Base-by-base conservation (phyloP, 768 basidiomycete genomes). In the Xanthoconium purpureum region DNA sequence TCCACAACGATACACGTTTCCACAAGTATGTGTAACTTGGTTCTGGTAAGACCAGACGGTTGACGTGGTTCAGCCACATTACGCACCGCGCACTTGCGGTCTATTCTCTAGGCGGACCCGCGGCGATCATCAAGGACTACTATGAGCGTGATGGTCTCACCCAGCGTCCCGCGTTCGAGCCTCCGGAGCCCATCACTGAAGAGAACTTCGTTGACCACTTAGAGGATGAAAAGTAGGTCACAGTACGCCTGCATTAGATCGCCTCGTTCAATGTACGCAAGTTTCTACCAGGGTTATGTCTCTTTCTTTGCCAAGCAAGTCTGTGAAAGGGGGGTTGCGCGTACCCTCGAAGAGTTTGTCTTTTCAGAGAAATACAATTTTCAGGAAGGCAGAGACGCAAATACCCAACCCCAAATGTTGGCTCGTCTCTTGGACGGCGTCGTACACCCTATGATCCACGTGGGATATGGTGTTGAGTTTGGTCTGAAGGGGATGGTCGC, bases 381-480 rank as follows among this genome's bases (percentile, higher is more conserved):
- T 18, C 58, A 43, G 43, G 11, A 59, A 20, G 67, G 60, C 30
- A 56, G 54, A 28, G 48, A 62, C 18, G 50, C 32, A 3, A 43
- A 36, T 0, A 6, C 54, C 3, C 76, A 80, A 29, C 83, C 81
- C 0, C 70, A 77, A 52, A 83, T 89, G 81, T 64, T 88, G 6
- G 74, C 69, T 49, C 79, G 84, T 15, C 74, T 83, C 52, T 20
- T 59, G 14, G 71, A 75, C 0, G 82, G 78, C 0, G 60, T 89
- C 18, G 10, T 88, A 3, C 88, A 89, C 60, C 78, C 87, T 0
- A 47, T 87, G 52, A 88, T 89, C 42, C 84, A 88, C 61, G 60
- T 72, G 6, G 86, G 84, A 3, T 79, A 83, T 60, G 88, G 86
- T 0, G 57, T 75, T 4, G 88, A 89, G 68, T 88, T 89, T 55